phyloP scores from a whole-genome alignment of 2,329 filamentous ascomycete species.

The Calonectria pauciramosa region DNA sequence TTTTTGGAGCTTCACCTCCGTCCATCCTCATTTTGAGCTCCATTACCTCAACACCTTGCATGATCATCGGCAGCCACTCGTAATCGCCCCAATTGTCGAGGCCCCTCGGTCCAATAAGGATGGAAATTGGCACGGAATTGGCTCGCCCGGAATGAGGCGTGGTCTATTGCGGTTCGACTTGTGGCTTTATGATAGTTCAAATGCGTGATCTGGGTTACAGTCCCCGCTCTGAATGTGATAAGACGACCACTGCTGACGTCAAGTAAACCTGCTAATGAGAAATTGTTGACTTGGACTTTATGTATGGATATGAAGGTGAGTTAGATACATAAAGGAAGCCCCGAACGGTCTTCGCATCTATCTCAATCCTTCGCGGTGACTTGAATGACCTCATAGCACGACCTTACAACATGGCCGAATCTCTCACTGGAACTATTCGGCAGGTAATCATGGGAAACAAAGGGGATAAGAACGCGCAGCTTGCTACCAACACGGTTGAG shows the following conservation, averaged over 20 bases:
- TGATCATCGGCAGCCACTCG: background rate
- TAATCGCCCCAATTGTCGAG: background rate
- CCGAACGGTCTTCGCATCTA: too few species aligned
- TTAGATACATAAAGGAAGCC: background rate
- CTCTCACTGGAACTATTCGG: slow-evolving; percentile 52
- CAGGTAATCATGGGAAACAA: slow-evolving; percentile 58
- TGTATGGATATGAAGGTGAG: background rate
- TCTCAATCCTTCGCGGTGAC: background rate
- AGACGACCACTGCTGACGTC: slow-evolving; percentile 40
- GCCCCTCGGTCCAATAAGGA: background rate
- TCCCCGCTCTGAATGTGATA: slow-evolving; percentile 17
- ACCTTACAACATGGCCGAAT: slow-evolving; percentile 36
- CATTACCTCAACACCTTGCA: slow-evolving; percentile 16
- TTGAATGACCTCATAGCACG: background rate
- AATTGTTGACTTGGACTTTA: background rate
- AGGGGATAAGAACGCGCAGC: slow-evolving; percentile 71
- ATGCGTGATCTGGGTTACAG: background rate
- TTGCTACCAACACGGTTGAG: slow-evolving; percentile 71
- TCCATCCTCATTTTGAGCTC: background rate
- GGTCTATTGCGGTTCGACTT: background rate
- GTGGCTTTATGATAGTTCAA: background rate
- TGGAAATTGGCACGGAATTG: background rate
- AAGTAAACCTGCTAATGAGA: slow-evolving; percentile 24
- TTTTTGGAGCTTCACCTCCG: background rate
- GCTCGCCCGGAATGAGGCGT: background rate